Percentiles rank a stretch among this genome's conserved stretches.
These are phyloP conservation scores for Globisporangium perplexum DNA, from an alignment of 352 stramenopile species.

Conservation along the genomic window DNA sequence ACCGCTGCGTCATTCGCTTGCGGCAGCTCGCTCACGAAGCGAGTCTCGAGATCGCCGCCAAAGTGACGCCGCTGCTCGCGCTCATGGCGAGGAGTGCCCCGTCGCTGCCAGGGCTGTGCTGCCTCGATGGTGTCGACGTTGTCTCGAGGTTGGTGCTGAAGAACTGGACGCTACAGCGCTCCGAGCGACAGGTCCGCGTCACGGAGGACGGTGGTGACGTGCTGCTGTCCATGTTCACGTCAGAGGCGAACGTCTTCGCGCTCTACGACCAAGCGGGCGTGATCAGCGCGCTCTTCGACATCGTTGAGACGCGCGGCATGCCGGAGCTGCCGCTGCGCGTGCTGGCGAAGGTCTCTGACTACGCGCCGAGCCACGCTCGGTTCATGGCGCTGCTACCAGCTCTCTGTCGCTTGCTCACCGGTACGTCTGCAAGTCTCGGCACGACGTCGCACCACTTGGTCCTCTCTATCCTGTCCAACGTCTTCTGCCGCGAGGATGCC, in stretches of 20 bases:
- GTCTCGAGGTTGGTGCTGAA: constrained; percentile 24
- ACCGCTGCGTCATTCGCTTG: constrained; percentile 19
- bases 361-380: constrained; percentile 20
- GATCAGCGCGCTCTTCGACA: constrained; percentile 38
- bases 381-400: constrained; percentile 32
- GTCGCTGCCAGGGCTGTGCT: constrained; percentile 38
- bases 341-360: constrained; percentile 40
- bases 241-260: constrained; percentile 33
- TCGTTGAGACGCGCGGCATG: constrained; percentile 24
- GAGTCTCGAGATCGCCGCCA: constrained; percentile 21
- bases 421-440: constrained; percentile 2
- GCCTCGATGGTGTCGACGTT: constrained; percentile 31
- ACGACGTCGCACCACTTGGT: constrained; percentile 22
- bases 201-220: constrained; percentile 46
- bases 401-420: constrained; percentile 17
- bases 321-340: constrained; percentile 40
- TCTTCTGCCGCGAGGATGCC: constrained; percentile 29
- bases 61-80: constrained; percentile 39
- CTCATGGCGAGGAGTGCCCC: constrained; percentile 43
- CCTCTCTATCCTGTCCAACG: constrained; percentile 53
- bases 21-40: constrained; percentile 13
- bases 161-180: constrained; percentile 11
- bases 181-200: constrained; percentile 13
- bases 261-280: constrained; percentile 48
- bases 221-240: constrained; percentile 36